These are phyloP conservation scores for Lasiodiplodia hormozganensis DNA, from an alignment of 2,329 filamentous ascomycete genomes.

Conservation along the genomic window DNA sequence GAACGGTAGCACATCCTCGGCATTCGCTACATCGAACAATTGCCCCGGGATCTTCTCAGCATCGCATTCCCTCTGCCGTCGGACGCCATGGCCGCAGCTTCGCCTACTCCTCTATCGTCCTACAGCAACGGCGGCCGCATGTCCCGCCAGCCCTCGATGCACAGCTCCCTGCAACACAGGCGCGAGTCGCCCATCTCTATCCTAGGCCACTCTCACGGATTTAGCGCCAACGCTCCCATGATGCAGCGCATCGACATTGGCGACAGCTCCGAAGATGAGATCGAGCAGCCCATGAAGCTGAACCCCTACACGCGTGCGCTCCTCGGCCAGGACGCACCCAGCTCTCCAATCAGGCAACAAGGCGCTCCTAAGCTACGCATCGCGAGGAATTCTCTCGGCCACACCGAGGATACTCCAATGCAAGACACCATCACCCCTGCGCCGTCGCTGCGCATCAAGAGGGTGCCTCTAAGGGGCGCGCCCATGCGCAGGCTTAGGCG, in stretches of 20 bases:
- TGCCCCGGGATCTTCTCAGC: constrained; percentile 5
- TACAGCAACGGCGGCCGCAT: constrained; percentile 44
- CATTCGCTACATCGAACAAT: constrained; percentile 44
- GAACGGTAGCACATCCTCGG: constrained; percentile 46
- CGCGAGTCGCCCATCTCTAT: constrained; percentile 56
- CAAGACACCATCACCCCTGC: constrained; percentile 44
- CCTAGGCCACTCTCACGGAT: constrained; percentile 53
- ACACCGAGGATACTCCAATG: constrained; percentile 43
- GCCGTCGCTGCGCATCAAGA: constrained; percentile 48
- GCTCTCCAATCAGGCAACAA: constrained; percentile 43
- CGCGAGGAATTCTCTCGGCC: constrained; percentile 43
- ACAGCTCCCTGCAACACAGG: constrained; percentile 39
- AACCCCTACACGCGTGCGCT: constrained; percentile 91
- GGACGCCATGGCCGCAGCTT: constrained; percentile 46
- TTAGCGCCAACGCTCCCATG: constrained; percentile 53
- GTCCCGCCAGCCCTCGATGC: constrained; percentile 42
- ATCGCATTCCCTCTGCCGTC: constrained; percentile 27
- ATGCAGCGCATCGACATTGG: constrained; percentile 63
- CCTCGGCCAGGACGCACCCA: constrained; percentile 60
- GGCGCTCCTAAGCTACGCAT: constrained; percentile 45
- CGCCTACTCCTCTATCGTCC: constrained; percentile 49
- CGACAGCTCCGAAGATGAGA: constrained; percentile 94
- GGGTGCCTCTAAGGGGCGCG: constrained; percentile 47
- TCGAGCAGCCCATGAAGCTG: constrained; percentile 84
- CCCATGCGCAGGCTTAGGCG: constrained; percentile 48